These are phyloP conservation scores for Phycomyces blakesleeanus DNA, from an alignment of 192 early-diverging fungal species.

Conservation along the genomic window DNA sequence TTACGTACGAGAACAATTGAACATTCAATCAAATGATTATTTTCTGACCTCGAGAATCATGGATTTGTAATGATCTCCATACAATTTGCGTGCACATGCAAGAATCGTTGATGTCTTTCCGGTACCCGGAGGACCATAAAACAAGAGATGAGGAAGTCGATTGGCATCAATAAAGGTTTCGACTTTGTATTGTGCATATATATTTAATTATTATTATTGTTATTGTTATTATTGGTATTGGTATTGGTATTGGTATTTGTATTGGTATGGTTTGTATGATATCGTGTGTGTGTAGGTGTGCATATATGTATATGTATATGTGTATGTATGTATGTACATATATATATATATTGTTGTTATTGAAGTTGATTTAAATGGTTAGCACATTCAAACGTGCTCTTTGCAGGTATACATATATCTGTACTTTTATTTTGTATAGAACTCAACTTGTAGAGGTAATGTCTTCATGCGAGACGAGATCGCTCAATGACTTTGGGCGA, in stretches of 20 bases:
- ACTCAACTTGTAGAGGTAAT: conserved; percentile 80
- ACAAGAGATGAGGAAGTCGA: conserved; percentile 90
- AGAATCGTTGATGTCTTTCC: conserved; percentile 97
- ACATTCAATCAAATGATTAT: too few species aligned
- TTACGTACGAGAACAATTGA: too few species aligned
- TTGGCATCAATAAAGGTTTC: conserved; percentile 87
- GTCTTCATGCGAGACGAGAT: conserved; percentile 90
- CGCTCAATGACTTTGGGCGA: conserved; percentile 79
- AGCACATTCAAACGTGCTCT: neutral
- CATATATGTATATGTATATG: too few species aligned
- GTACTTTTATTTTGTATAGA: too few species aligned
- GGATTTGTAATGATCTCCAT: conserved; percentile 74
- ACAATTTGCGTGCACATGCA: conserved; percentile 86
- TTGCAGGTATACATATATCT: too few species aligned
- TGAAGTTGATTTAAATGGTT: neutral
- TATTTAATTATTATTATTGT: too few species aligned
- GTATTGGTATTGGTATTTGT: too few species aligned
- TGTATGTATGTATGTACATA: too few species aligned
- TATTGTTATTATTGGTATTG: too few species aligned
- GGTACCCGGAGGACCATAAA: conserved; percentile 98
- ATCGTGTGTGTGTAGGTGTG: too few species aligned
- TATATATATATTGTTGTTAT: too few species aligned
- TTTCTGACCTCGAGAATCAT: conserved; percentile 86
- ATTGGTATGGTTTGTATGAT: too few species aligned
- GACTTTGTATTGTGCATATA: conserved; percentile 55